phyloP scores from a whole-genome alignment of 164 flowering plant genomes.

The Nymphaea thermarum region DNA sequence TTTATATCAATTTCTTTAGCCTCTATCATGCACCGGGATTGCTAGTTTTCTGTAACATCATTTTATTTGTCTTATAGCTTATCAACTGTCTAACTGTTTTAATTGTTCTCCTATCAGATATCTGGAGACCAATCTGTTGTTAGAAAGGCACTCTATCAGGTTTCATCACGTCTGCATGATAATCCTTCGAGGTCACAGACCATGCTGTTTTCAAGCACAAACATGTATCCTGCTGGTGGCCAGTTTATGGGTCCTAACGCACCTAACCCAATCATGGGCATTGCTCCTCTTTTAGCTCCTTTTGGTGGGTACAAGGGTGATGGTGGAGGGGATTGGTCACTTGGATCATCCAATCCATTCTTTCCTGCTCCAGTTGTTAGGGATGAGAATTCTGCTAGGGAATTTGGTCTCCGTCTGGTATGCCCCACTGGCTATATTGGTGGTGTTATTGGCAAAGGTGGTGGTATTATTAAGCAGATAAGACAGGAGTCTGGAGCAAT shows the following conservation, averaged over 20 bases:
- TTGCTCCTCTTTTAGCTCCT: conserved; percentile 55
- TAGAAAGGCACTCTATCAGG: conserved; percentile 58
- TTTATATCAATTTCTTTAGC: no score
- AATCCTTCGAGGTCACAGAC: conserved; percentile 91
- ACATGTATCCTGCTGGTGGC: conserved; percentile 38
- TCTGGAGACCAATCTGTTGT: conserved; percentile 59
- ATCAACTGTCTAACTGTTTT: no score
- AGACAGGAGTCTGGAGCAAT: conserved; percentile 81
- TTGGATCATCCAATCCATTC: conserved; percentile 28
- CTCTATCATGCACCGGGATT: no score
- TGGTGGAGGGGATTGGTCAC: conserved; percentile 39
- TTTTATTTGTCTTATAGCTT: no score
- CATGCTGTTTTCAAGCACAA: conserved; percentile 48
- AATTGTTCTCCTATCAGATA: conserved; percentile 23
- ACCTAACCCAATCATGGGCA: conserved; percentile 45
- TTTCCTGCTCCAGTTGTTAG: conserved; percentile 42
- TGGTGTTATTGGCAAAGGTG: conserved; percentile 90
- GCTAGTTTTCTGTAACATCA: no score
- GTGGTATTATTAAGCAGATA: conserved; percentile 75
- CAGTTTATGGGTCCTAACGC: conserved; percentile 40
- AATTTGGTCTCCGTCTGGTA: conserved; percentile 66
- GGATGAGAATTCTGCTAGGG: conserved; percentile 61
- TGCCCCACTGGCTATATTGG: conserved; percentile 78
- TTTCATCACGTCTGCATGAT: conserved; percentile 71
- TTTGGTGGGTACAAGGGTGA: conserved; percentile 85